Percentiles rank a stretch among this genome's conserved stretches.
Evolutionary conservation across 768 basidiomycete species (phyloP).

Genomic region (Tricholoma furcatifolium): DNA sequence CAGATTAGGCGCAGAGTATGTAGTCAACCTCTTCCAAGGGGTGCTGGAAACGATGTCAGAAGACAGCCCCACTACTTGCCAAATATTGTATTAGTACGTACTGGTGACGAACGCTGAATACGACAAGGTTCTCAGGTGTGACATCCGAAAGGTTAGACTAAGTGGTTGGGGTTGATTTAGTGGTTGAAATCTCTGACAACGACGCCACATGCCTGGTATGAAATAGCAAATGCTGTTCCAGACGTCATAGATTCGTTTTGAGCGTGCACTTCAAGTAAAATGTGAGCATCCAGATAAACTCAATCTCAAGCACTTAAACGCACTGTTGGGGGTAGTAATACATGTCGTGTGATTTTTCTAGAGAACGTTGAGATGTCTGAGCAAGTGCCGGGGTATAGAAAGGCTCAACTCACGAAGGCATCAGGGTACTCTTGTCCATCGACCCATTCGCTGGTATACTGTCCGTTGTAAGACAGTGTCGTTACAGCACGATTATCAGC

Average conservation of each 20-base stretch:
- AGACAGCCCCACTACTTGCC: not conserved
- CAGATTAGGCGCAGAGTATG: constrained; percentile 48
- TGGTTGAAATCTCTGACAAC: not conserved
- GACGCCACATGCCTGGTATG: constrained; percentile 39
- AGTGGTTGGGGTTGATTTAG: constrained; percentile 15
- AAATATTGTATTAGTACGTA: constrained; percentile 20
- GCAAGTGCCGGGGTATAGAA: not conserved
- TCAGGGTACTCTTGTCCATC: constrained; percentile 44
- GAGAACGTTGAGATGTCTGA: not conserved
- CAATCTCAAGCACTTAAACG: constrained; percentile 19
- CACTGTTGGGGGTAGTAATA: constrained; percentile 49
- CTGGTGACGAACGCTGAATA: constrained; percentile 53
- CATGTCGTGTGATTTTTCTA: constrained; percentile 34
- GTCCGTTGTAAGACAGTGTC: constrained; percentile 39
- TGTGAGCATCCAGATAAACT: not conserved
- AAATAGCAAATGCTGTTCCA: constrained; percentile 56
- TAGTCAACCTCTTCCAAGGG: constrained; percentile 48
- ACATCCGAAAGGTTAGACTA: constrained; percentile 46
- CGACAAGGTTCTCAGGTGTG: constrained; percentile 46
- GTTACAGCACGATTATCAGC: constrained; percentile 50
- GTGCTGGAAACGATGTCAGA: constrained; percentile 32
- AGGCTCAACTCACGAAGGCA: constrained; percentile 34
- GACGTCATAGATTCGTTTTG: constrained; percentile 51
- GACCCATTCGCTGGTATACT: constrained; percentile 40
- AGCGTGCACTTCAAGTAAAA: constrained; percentile 43